These are phyloP conservation scores for Fusarium keratoplasticum DNA, from an alignment of 2,329 filamentous ascomycete species.

Conservation along the genomic window DNA sequence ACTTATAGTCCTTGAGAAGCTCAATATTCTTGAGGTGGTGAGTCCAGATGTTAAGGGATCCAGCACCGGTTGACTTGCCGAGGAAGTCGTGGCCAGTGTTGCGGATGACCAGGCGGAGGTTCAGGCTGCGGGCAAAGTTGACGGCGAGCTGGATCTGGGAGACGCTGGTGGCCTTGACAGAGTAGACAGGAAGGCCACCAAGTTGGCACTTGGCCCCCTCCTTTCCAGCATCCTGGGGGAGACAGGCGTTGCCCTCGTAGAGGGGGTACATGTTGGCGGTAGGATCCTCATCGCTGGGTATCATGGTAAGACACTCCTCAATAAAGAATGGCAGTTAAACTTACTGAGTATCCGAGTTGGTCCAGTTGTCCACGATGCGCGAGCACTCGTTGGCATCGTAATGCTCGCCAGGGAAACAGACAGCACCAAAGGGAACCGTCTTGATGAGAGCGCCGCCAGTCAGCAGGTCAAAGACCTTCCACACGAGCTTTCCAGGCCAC, in stretches of 20 bases:
- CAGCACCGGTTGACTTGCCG: conserved; percentile 69
- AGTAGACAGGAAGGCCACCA: conserved; percentile 56
- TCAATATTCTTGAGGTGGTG: conserved; percentile 61
- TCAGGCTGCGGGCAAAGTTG: conserved; percentile 57
- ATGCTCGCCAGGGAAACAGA: conserved; percentile 44
- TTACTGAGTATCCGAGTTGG: conserved; percentile 33
- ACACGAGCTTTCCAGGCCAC: conserved; percentile 44
- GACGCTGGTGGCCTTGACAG: conserved; percentile 54
- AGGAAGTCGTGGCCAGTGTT: conserved; percentile 62
- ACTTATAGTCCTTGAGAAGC: conserved; percentile 40
- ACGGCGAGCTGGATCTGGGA: conserved; percentile 58
- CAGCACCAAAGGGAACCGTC: conserved; percentile 47
- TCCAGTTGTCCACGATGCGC: conserved; percentile 44
- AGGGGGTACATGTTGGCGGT: conserved; percentile 50
- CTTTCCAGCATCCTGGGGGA: conserved; percentile 42
- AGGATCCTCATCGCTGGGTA: conserved; percentile 28
- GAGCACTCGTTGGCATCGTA: conserved; percentile 45
- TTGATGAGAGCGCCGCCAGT: conserved; percentile 47
- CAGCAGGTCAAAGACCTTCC: conserved; percentile 50
- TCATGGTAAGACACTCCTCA: neutral
- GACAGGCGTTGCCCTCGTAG: conserved; percentile 52
- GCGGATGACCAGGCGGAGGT: conserved; percentile 58
- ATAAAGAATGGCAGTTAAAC: neutral
- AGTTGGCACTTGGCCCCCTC: conserved; percentile 47
- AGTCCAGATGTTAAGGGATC: conserved; percentile 67